These are phyloP conservation scores for Styphnolobium japonicum DNA, from an alignment of 306 rosid species.

Conservation along the genomic window DNA sequence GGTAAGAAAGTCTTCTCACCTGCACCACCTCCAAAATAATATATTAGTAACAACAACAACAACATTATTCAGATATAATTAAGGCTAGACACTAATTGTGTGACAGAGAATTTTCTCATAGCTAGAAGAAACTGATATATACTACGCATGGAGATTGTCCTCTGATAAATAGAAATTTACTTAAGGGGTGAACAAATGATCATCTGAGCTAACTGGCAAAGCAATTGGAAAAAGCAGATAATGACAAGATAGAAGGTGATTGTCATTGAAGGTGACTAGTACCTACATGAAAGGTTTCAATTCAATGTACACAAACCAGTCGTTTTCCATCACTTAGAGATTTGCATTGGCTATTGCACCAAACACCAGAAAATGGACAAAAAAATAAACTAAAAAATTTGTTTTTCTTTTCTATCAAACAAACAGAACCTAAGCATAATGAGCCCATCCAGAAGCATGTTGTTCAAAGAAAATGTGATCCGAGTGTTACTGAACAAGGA, in stretches of 20 bases:
- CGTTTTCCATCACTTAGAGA: constrained; percentile 1
- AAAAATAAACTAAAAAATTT: not conserved
- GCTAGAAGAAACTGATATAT: not conserved
- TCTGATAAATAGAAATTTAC: not conserved
- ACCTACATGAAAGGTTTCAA: not conserved
- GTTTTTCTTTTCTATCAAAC: not conserved
- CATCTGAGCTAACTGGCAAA: not conserved
- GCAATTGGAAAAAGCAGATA: not conserved
- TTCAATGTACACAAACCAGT: not conserved
- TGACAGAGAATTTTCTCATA: not conserved
- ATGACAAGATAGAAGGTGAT: not conserved
- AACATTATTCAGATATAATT: not conserved
- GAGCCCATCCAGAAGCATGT: not conserved
- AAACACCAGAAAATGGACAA: not conserved
- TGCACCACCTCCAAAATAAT: not conserved
- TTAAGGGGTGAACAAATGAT: not conserved
- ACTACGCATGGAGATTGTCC: not conserved
- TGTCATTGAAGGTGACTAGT: not conserved
- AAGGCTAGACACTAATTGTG: not conserved
- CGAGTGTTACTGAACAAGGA: not conserved
- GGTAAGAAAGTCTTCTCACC: constrained; percentile 40
- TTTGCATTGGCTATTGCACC: not conserved
- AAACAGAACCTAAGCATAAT: not conserved
- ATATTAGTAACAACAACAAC: not conserved
- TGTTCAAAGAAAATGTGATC: not conserved